A percentile compares a stretch with the other conserved stretches of the same genome.
Conservation (phyloP, 1,139 yeast genomes). For the Kodamaea sp. region DNA sequence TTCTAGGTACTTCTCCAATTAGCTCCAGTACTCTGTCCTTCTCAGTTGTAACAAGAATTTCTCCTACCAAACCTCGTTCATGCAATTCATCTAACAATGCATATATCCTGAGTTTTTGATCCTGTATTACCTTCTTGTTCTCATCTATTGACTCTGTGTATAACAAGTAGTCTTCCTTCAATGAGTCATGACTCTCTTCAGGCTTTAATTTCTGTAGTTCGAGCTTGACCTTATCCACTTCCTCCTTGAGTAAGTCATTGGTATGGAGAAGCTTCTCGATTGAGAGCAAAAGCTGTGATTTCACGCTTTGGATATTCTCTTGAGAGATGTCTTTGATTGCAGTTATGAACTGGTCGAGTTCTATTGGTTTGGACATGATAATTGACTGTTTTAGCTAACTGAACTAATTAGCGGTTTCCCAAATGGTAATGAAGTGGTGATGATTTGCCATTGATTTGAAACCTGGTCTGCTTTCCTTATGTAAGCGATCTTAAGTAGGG, state of each 20-base stretch:
- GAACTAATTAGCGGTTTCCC: too few relatives aligned
- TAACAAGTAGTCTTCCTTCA: constrained; percentile 26
- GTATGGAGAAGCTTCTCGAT: constrained; percentile 34
- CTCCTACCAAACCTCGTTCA: not conserved
- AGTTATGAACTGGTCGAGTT: constrained; percentile 24
- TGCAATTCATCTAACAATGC: constrained; percentile 28
- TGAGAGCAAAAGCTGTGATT: constrained; percentile 27
- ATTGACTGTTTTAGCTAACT: too few relatives aligned
- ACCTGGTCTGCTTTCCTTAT: too few relatives aligned
- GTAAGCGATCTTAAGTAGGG: too few relatives aligned
- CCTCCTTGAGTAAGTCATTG: constrained; percentile 29
- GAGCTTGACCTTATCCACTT: constrained; percentile 17
- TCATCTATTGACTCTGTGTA: constrained; percentile 36
- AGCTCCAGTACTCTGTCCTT: constrained; percentile 3
- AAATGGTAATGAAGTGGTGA: too few relatives aligned
- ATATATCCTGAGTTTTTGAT: constrained; percentile 27
- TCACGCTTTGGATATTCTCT: constrained; percentile 27
- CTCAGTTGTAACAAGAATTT: not conserved
- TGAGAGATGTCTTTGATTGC: constrained; percentile 40
- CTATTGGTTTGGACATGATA: constrained; percentile 26
- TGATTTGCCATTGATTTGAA: too few relatives aligned
- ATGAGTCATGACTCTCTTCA: constrained; percentile 12
- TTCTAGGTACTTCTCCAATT: constrained; percentile 3
- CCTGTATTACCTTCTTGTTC: constrained; percentile 31
- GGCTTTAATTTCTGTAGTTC: constrained; percentile 11